Evolutionary conservation across 805 yeast genomes (phyloP), one percentile per base, ranked within the genome.

Genomic region (Ogataea trehaloabstinens): DNA sequence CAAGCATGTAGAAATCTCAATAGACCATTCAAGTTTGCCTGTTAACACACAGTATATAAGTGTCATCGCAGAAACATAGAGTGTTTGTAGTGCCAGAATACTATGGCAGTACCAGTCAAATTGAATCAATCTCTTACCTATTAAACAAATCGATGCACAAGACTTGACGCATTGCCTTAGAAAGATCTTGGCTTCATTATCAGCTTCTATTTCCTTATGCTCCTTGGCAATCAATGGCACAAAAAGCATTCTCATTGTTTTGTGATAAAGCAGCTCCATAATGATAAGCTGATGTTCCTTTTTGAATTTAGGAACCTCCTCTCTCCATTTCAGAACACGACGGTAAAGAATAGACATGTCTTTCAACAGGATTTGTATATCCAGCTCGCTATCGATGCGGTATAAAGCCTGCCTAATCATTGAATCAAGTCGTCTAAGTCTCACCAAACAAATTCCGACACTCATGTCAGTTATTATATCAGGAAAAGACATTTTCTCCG

Each of bases 1-100:
- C 18, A 54, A 30, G 34, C 47, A 45, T 4, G 44, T 44, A n/a
- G 56, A 42, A 6, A 49, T 42, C 24, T 53, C 56, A 19, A 46
- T 35, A 1, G 49, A 34, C 55, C 56, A 54, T 19, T 42, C 51
- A n/a, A 52, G 24, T 22, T 37, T 41, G 18, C 44, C 48, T 3
- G 51, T 45, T 19, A 49, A 28, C 12, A 53, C 36, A 27, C 55
- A 49, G 22, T 51, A 52, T 3, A 53, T 47, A 19, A 54, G 25
- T 1, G 58, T 52, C 45, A 51, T 47, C 2, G 54, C 56, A 17
- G 57, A 40, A 11, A 50, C 52, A 35, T 46, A 53, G 4, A 53
- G 32, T 3, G 49, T 48, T 27, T 53, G 49, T 16, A 51, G 33
- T 1, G 56, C 56, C 6, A 51, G 43, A 28, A 51, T 44, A 6